Base-by-base conservation (phyloP, 345 rosid genomes). In the Sonneratia caseolaris region DNA sequence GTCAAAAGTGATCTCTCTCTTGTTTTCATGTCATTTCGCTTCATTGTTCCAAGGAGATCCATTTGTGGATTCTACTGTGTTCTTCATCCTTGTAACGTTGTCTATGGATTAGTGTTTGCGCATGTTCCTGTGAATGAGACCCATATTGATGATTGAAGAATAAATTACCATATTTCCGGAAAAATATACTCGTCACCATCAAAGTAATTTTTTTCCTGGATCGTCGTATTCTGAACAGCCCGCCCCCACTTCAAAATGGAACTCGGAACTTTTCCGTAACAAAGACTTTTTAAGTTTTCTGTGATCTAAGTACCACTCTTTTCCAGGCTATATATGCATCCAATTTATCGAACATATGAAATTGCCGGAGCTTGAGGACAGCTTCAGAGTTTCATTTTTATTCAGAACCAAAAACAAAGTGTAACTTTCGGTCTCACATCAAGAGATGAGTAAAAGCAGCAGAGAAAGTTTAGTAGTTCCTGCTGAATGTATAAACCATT, bases 401-500 rank as follows among this genome's bases (percentile, higher is more conserved):
- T n/a, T 55, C 61, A 55, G 61, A 55, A 55, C 22, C 61, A 55
- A 55, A 16, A 6, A 16, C 19, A 13, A 55, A 40, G 43, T 40
- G 43, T 40, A 8, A 40, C 9, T 40, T 40, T 40, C 7, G 15
- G 51, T 9, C 51, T 47, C 2, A 47, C 51, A 47, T 47, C 51
- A 47, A 47, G 51, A 13, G 51, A 47, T 13, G 51, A 13, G 51
- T 13, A 47, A 13, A 47, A 51, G 27, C 13, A 8, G 55, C 9
- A 14, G 70, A 73, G 15, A 38, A 27, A 66, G 48, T 45, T 21
- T 13, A 24, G 37, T 22, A 6, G 36, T 65, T 74, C 93, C 73
- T 83, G 87, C 98, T 82, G 82, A 66, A 89, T 78, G 36, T 76
- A 81, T 73, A 88, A 16, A 9, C 45, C 5, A 42, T 42, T 9